These are phyloP conservation scores for Epichloe baconii DNA, from an alignment of 2,329 filamentous ascomycete species.

Conservation along the genomic window DNA sequence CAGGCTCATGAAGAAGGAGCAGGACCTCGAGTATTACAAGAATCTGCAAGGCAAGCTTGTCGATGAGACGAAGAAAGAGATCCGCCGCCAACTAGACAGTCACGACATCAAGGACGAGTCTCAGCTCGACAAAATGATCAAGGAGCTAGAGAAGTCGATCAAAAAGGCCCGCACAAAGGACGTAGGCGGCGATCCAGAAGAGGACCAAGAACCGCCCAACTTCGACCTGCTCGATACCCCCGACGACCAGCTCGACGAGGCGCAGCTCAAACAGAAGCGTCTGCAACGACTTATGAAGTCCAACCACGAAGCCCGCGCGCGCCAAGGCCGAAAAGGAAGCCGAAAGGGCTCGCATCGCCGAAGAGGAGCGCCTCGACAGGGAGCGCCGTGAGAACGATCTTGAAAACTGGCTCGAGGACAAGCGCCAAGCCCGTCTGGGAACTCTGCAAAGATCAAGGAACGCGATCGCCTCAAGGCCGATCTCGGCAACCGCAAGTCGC, in stretches of 20 bases:
- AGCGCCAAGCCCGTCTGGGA: conserved; percentile 57
- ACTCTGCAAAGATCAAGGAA: conserved; percentile 76
- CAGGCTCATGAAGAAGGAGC: conserved; percentile 88
- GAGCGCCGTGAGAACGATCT: conserved; percentile 75
- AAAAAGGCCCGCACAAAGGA: conserved; percentile 87
- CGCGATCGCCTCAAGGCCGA: conserved; percentile 87
- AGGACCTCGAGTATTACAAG: conserved; percentile 89
- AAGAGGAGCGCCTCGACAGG: conserved; percentile 71
- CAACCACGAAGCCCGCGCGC: conserved; percentile 81
- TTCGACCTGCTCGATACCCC: conserved; percentile 83
- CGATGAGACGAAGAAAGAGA: conserved; percentile 81
- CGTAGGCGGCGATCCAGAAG: conserved; percentile 67
- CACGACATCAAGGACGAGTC: conserved; percentile 88
- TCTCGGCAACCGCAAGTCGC: conserved; percentile 88
- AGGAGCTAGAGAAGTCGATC: conserved; percentile 82
- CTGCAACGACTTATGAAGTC: conserved; percentile 89
- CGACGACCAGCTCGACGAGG: conserved; percentile 87
- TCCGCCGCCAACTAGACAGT: conserved; percentile 69
- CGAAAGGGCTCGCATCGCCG: conserved; percentile 71
- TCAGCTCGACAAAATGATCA: conserved; percentile 70
- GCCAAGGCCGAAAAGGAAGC: conserved; percentile 93
- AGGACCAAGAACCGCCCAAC: conserved; percentile 68
- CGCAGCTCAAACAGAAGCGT: conserved; percentile 79
- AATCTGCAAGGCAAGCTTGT: conserved; percentile 61
- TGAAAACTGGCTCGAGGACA: conserved; percentile 75